These are phyloP conservation scores for Xylaria digitata DNA, from an alignment of 2,329 filamentous ascomycete species.

Conservation along the genomic window DNA sequence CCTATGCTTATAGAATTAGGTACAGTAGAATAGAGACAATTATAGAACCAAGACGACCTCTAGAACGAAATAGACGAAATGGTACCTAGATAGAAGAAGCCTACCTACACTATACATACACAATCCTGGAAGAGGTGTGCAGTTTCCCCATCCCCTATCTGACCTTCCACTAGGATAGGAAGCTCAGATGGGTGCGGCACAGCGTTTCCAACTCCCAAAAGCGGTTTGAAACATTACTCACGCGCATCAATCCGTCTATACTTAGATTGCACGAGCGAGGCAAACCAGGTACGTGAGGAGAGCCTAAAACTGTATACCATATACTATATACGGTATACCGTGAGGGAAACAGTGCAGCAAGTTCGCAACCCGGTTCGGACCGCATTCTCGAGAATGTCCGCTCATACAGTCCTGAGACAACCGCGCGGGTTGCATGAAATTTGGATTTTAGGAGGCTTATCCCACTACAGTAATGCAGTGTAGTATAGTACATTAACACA, in stretches of 20 bases:
- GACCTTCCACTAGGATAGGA: neutral
- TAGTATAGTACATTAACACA: conserved; percentile 5
- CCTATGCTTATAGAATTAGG: too few species aligned
- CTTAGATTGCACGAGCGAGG: conserved; percentile 19
- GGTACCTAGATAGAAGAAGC: too few species aligned
- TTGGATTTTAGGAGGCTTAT: neutral
- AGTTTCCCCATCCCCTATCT: neutral
- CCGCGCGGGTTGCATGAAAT: conserved; percentile 16
- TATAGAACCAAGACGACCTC: neutral
- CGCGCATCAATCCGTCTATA: neutral
- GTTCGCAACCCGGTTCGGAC: conserved; percentile 28
- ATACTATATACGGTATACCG: too few species aligned
- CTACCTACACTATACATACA: too few species aligned
- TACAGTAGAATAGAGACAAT: conserved; percentile 1
- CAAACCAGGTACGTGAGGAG: neutral
- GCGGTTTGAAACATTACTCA: conserved; percentile 14
- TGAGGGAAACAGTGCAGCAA: neutral
- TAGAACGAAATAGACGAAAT: neutral
- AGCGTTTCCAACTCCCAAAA: conserved; percentile 13
- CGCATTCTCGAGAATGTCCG: conserved; percentile 27
- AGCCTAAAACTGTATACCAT: neutral
- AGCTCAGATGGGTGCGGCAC: conserved; percentile 7
- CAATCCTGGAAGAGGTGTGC: too few species aligned
- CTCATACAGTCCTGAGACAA: conserved; percentile 27
- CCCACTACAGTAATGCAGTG: too few species aligned